phyloP scores from a whole-genome alignment of 495 filamentous ascomycete genomes.

The Bathelium albidoporum region DNA sequence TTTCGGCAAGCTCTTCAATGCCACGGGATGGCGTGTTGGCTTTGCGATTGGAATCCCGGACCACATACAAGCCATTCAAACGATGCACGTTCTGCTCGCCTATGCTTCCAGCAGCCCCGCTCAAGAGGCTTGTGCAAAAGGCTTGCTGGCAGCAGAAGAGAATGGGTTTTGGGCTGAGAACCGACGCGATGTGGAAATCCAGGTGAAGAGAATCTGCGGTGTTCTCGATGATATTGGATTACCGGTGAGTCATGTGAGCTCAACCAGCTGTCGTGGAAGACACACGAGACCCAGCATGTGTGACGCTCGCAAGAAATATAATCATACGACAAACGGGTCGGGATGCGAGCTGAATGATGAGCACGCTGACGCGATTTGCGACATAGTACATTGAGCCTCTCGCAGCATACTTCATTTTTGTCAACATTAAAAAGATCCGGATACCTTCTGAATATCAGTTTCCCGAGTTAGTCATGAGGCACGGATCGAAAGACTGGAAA shows the following conservation, averaged over 20 bases:
- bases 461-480: neutral
- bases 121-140: conserved; percentile 13
- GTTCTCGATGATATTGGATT: conserved; percentile 8
- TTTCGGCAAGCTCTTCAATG: conserved; percentile 15
- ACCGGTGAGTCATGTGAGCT: conserved; percentile 10
- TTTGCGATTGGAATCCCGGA: conserved; percentile 13
- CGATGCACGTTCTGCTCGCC: conserved; percentile 10
- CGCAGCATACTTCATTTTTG: conserved; percentile 12
- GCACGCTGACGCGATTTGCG: neutral
- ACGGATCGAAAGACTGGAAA: conserved; percentile 7
- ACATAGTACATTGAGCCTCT: conserved; percentile 10
- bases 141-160: conserved; percentile 11
- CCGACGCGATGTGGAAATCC: conserved; percentile 6
- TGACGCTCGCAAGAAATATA: neutral
- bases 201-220: conserved; percentile 10
- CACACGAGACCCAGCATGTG: neutral
- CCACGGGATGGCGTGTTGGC: conserved; percentile 16
- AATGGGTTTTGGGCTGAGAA: conserved; percentile 15
- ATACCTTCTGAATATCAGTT: conserved; percentile 1
- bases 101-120: conserved; percentile 11
- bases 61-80: conserved; percentile 12
- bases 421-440: conserved; percentile 2
- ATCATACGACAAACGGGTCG: neutral
- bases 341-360: neutral
- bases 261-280: conserved; percentile 9